Base-by-base conservation (phyloP, 2,329 filamentous ascomycete genomes). In the Drechmeria coniospora region DNA sequence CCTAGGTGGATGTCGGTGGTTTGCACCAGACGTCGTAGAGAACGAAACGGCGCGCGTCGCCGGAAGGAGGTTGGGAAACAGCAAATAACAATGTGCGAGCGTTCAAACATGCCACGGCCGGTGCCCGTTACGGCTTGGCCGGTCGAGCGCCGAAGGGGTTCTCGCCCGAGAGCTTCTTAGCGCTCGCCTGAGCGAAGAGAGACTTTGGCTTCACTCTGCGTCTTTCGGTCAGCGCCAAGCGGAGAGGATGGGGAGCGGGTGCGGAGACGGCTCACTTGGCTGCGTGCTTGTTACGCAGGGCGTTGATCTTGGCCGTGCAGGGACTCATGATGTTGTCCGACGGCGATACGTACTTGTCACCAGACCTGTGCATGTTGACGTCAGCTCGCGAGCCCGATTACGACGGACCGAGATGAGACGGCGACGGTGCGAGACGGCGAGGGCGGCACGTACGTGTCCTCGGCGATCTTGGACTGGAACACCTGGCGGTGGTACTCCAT, bases 311-410 rank as follows among this genome's bases (percentile, higher is more conserved):
- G 52, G 79, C 76, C 12, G 76, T 79, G 54, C 80, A 84, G 20
- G 82, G 82, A 43, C 78, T 84, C 74, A 84, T 80, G 61, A 92
- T 86, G 55, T 73, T 74, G 54, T 92, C 82, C n/a, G 79, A 86
- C 3, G 82, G 82, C 12, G 79, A 86, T 50, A 86, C 63, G 56
- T 86, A 87, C 39, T 34, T 32, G 5, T 15, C 13, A 29, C 23
- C 27, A 36, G 32, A 17, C 24, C 29, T 16, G 30, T 33, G 15
- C 28, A 5, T 6, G 5, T 11, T 11, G 9, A 6, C 10, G 33
- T 26, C 25, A 30, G 17, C 11, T 12, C 28, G 21, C 15, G 13
- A 23, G 11, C 13, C 16, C 9, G 10, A 12, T 26, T n/a, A n/a
- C n/a, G n/a, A n/a, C n/a, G n/a, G n/a, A n/a, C n/a, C n/a, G n/a